Base-by-base conservation (phyloP, 2,329 filamentous ascomycete species). In the Colletotrichum sp. region DNA sequence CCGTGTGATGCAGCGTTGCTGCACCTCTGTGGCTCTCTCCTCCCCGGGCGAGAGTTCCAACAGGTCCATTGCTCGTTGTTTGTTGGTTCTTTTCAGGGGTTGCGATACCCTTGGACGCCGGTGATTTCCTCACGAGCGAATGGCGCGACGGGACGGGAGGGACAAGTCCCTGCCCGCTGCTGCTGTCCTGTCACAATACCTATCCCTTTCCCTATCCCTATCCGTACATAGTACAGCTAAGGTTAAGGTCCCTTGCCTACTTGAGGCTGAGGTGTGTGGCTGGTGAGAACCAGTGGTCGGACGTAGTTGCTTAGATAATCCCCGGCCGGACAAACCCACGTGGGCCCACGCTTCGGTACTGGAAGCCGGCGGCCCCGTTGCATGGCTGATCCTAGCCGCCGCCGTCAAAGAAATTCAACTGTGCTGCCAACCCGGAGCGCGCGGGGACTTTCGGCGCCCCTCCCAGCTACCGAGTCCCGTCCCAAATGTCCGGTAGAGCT, bases 21-120 rank as follows among this genome's bases (percentile, higher is more conserved):
- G 73, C 73, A 75, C 39, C 57, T 72, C 28, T 57, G 63, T 30
- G 36, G 69, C 61, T 32, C 39, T 71, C n/a, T 59, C 30, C 59
- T 59, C 26, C 21, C 34, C 59, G 30, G 43, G 39, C 9, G 28
- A n/a, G 30, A 28, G 39, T 13, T 72, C 72, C 30, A 63, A 75
- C 57, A 57, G 63, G 57, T 59, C 39, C 32, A 67, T 67, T 24
- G 10, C 36, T 16, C 21, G 43, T 65, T 63, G 34, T 64, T 65
- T 65, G 64, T 73, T 66, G 71, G 73, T 75, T 75, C 57, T 28
- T 70, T 48, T 57, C 67, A 70, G 67, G 67, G 69, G 55, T 75
- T 13, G 36, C 39, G 24, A 48, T 32, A 15, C 28, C 36, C 43
- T 26, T 28, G 21, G 8, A 66, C 26, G 15, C 21, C 34, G 21